Conservation (phyloP, 208 protist genomes). For the Wallacemonas collosoma region DNA sequence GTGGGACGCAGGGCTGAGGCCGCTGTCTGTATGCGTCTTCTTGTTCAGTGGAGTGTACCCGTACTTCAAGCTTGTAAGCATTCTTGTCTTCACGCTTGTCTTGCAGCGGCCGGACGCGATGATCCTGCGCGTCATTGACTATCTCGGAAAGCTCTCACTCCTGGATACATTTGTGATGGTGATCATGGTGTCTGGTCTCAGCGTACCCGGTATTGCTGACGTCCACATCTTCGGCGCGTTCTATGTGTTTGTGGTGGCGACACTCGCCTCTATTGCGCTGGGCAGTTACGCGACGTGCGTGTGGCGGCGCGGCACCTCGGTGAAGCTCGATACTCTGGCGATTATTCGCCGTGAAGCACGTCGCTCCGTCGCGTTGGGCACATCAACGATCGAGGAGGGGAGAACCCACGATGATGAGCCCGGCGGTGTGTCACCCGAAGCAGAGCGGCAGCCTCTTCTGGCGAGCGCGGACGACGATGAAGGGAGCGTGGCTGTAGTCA, state of each 20-base stretch:
- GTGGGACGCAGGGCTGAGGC: constrained; percentile 80
- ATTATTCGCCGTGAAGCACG: constrained; percentile 14
- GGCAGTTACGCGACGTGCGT: constrained; percentile 68
- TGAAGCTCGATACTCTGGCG: not conserved
- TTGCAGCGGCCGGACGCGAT: constrained; percentile 38
- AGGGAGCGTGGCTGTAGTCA: too few relatives aligned
- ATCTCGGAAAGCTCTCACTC: constrained; percentile 93
- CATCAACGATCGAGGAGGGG: too few relatives aligned
- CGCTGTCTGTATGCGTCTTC: constrained; percentile 86
- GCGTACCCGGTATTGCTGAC: constrained; percentile 42
- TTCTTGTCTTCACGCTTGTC: constrained; percentile 60
- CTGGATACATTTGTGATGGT: constrained; percentile 93
- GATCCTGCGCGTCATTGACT: constrained; percentile 81
- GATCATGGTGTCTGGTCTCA: constrained; percentile 91
- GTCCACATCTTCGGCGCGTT: constrained; percentile 49
- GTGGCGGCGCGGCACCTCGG: constrained; percentile 51
- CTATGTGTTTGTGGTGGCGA: constrained; percentile 64
- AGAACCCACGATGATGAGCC: too few relatives aligned
- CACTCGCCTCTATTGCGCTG: constrained; percentile 48
- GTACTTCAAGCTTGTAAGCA: constrained; percentile 92
- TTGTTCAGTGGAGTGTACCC: constrained; percentile 95
- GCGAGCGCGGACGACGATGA: not conserved
- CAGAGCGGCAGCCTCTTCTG: not conserved
- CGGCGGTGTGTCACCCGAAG: not conserved
- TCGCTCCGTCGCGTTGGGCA: not conserved